Evolutionary conservation across 306 rosid genomes (phyloP), one percentile per base, ranked within the genome.

Genomic region (Nissolia schottii): DNA sequence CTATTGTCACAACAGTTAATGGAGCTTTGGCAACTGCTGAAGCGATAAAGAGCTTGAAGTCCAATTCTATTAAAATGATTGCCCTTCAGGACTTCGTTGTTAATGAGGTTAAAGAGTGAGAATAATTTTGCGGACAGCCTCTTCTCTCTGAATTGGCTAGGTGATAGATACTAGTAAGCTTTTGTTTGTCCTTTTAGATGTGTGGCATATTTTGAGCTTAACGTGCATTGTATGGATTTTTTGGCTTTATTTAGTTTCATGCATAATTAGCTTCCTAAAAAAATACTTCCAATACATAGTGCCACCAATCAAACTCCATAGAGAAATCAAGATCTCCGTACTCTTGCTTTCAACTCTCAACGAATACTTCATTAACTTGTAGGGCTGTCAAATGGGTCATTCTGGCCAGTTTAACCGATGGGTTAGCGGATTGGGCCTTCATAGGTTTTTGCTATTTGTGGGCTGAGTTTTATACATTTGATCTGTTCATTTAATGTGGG

Each of bases 11-110:
- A 15, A 95, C 99, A 0, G 87, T 95, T 45, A 93, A 93, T 5
- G 97, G 97, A 79, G 97, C 97, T 53, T 29, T 91, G 87, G 96
- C 99, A 56, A 89, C 96, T 59, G 92, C 96, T 4, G 96, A 92
- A 67, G 97, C 97, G n/a, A 89, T 92, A 73, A 88, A 61, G 70
- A 92, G 97, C 81, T 59, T 95, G 80, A 87, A 88, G 83, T 65
- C 90, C 75, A 79, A 83, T 34, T 27, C 90, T 22, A 45, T 90
- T 63, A 82, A 85, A 77, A 95, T 91, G 99, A 87, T 90, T n/a
- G 96, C 99, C 54, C 92, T 95, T 74, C 99, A 91, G 82, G 97
- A 95, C 80, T 92, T 86, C 82, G 65, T 84, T 29, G 66, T 66
- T 57, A 67, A 68, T 5, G 88, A 85, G 64, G 4, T 19, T 22